Percentiles rank a stretch among this genome's conserved stretches.
These are phyloP conservation scores for Globisporangium radiosum DNA, from an alignment of 352 stramenopile species.

Conservation along the genomic window DNA sequence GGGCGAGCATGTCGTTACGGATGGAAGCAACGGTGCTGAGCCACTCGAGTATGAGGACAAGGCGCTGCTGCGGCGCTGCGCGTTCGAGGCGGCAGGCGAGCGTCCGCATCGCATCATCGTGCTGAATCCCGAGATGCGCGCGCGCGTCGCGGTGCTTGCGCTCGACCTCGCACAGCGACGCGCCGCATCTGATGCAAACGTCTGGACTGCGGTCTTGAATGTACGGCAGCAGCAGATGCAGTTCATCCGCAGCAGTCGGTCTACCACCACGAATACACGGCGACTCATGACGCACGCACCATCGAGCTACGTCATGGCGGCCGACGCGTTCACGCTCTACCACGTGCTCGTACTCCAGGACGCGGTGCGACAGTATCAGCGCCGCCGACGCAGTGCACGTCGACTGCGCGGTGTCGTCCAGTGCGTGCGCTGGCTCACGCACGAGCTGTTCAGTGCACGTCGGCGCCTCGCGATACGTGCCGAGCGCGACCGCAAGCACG, in stretches of 20 bases:
- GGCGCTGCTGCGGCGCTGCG: slow-evolving; percentile 11
- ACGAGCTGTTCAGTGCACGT: slow-evolving; percentile 20
- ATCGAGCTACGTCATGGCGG: slow-evolving; percentile 39
- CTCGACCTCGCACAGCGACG: slow-evolving; percentile 15
- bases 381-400: slow-evolving; percentile 15
- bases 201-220: slow-evolving; percentile 60
- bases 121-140: slow-evolving; percentile 32
- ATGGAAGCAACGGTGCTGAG: slow-evolving; percentile 12
- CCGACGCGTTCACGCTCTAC: slow-evolving; percentile 49
- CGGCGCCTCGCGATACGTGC: slow-evolving; percentile 16
- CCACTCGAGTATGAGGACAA: slow-evolving; percentile 61
- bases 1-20: slow-evolving; percentile 18
- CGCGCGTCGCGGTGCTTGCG: slow-evolving; percentile 17
- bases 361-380: slow-evolving; percentile 34
- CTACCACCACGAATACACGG: not conserved
- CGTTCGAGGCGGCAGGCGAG: slow-evolving; percentile 14
- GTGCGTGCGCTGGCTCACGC: slow-evolving; percentile 20
- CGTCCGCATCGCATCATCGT: slow-evolving; percentile 34
- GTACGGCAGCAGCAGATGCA: slow-evolving; percentile 43
- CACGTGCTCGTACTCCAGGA: slow-evolving; percentile 67
- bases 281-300: too few species aligned
- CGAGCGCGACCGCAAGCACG: slow-evolving; percentile 21
- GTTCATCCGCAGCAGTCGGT: slow-evolving; percentile 31
- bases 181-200: slow-evolving; percentile 22
- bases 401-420: slow-evolving; percentile 25